Evolutionary conservation across 208 protist species (phyloP), one percentile per base, ranked within the genome.

Genomic region (Trypanosomatidae sp.): DNA sequence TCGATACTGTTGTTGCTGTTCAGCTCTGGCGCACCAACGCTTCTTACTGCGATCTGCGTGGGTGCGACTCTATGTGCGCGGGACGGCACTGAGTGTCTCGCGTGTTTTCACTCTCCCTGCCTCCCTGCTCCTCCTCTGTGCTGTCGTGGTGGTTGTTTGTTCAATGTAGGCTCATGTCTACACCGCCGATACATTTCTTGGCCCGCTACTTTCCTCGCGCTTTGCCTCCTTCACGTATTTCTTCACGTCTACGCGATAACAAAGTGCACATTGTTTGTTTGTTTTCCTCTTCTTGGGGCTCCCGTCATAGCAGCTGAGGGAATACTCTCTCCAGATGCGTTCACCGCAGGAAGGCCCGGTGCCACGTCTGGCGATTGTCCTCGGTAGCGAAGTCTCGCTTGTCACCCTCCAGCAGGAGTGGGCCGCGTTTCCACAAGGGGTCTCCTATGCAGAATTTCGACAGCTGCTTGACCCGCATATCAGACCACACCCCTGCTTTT

Each of bases 371-470:
- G 69, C 75, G 10, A 53, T 80, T 15, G n/a, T 75, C 25, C 50
- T 80, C 36, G 75, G 75, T 33, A 50, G 59, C 47, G 69, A 70
- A 47, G 36, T 17, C 0, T n/a, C 65, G 15, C 75, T 80, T 30
- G 17, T 46, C 0, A 28, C 65, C 7, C 56, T 80, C 28, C 75
- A 71, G 3, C 39, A 46, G 7, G 46, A 68, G 47, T 75, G 71
- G 62, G 25, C 44, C 17, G 64, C 75, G 22, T 80, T 74, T 43
- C 65, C 75, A 13, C 62, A 62, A 9, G 75, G 75, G 19, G 75
- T 60, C 22, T 71, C 69, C 22, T 80, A 80, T 36, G 10, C 75
- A 8, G 53, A 80, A 33, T 80, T 80, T 9, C 69, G 75, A 2
- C 62, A 62, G 43, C 41, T 80, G 3, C 75, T 80, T 6, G 62